These are phyloP conservation scores for Penicillium diatomitis DNA, from an alignment of 495 filamentous ascomycete species.

Conservation along the genomic window DNA sequence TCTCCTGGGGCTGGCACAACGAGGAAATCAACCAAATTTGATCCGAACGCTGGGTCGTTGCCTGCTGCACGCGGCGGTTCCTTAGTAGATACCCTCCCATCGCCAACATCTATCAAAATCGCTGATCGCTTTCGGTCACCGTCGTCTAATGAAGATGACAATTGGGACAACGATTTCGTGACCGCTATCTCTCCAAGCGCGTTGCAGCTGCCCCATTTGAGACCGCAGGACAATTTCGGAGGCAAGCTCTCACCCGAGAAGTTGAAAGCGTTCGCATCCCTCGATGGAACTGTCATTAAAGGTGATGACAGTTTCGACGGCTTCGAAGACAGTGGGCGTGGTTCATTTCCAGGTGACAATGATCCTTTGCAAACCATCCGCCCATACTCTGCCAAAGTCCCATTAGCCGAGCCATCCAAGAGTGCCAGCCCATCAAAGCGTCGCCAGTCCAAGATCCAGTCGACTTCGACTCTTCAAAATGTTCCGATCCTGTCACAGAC, in stretches of 20 bases:
- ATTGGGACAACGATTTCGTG: constrained; percentile 96
- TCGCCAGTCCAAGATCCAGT: constrained; percentile 16
- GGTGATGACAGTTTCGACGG: constrained; percentile 49
- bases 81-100: constrained; percentile 43
- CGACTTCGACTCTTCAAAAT: constrained; percentile 24
- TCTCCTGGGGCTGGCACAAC: constrained; percentile 59
- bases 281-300: constrained; percentile 48
- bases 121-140: constrained; percentile 72
- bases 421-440: constrained; percentile 15
- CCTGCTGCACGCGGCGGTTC: constrained; percentile 42
- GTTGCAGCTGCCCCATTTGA: constrained; percentile 77
- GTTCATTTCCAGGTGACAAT: constrained; percentile 41
- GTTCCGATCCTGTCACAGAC: constrained; percentile 32
- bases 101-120: constrained; percentile 42
- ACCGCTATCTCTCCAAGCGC: constrained; percentile 81
- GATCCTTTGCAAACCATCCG: constrained; percentile 56
- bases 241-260: constrained; percentile 81
- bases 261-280: constrained; percentile 84
- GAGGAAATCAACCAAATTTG: constrained; percentile 43
- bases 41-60: constrained; percentile 39
- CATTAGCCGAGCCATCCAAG: constrained; percentile 17
- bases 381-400: constrained; percentile 34
- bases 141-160: constrained; percentile 70
- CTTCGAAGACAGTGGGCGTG: constrained; percentile 66
- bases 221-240: constrained; percentile 81